Evolutionary conservation across 2,329 filamentous ascomycete genomes (phyloP).

Genomic region (Scortechinia acanthostroma): DNA sequence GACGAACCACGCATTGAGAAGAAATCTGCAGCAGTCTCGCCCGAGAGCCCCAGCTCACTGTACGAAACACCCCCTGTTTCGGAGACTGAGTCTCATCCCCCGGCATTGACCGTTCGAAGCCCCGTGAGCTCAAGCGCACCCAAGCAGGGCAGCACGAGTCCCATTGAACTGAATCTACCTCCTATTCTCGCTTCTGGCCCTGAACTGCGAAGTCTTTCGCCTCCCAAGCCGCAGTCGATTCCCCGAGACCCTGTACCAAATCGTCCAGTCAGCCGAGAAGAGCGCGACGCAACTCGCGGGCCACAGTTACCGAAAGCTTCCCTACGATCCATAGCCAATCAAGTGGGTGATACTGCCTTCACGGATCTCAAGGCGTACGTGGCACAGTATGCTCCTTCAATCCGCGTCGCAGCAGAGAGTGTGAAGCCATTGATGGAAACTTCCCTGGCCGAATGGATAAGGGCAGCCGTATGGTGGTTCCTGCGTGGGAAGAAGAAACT

Average conservation of each 20-base stretch:
- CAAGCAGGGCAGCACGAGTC: too few relatives aligned
- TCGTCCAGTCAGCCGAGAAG: background rate
- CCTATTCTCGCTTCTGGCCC: too few relatives aligned
- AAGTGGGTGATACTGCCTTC: conserved; percentile 35
- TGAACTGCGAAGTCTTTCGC: too few relatives aligned
- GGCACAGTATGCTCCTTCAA: conserved; percentile 41
- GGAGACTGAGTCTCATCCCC: conserved; percentile 6
- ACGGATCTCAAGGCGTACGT: conserved; percentile 44
- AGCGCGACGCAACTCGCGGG: conserved; percentile 7
- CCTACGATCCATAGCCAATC: conserved; percentile 22
- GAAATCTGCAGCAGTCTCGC: background rate
- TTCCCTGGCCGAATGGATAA: conserved; percentile 42
- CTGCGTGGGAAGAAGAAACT: conserved; percentile 44
- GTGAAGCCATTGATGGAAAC: conserved; percentile 37
- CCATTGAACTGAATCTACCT: too few relatives aligned
- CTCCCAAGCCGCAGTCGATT: too few relatives aligned
- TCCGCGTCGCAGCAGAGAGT: conserved; percentile 42
- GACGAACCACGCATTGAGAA: background rate
- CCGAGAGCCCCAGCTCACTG: background rate
- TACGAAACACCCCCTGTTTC: conserved; percentile 1
- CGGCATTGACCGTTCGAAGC: too few relatives aligned
- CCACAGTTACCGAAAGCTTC: conserved; percentile 15
- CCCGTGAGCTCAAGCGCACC: too few relatives aligned
- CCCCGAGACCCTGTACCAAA: background rate
- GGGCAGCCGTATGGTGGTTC: conserved; percentile 55